A percentile compares a stretch with the other conserved stretches of the same genome.
These are phyloP conservation scores for Nakazawaea ishiwadae DNA, from an alignment of 805 yeast genomes.

Conservation along the genomic window DNA sequence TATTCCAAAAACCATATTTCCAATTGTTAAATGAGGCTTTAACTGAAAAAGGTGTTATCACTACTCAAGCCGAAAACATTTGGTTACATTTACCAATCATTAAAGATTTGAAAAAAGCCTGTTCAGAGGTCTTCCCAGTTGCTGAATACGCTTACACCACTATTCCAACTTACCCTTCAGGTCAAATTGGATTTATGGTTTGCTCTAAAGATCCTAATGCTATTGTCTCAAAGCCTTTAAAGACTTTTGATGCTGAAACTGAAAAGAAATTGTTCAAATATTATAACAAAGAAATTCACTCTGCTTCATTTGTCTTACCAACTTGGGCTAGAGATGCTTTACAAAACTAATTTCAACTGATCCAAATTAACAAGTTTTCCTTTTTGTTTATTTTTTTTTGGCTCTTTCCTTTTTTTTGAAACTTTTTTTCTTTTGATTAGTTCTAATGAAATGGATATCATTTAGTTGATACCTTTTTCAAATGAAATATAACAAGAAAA, in stretches of 20 bases:
- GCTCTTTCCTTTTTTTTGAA: conserved; percentile 12
- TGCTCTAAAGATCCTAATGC: conserved; percentile 53
- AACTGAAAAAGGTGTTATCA: conserved; percentile 59
- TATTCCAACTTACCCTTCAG: conserved; percentile 86
- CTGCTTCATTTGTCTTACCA: conserved; percentile 73
- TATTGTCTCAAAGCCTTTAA: conserved; percentile 46
- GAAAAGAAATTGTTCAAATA: conserved; percentile 54
- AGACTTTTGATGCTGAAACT: conserved; percentile 36
- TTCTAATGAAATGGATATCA: background rate
- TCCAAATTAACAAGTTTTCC: conserved; percentile 6
- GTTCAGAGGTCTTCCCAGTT: conserved; percentile 50
- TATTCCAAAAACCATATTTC: conserved; percentile 77
- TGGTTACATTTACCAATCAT: conserved; percentile 65
- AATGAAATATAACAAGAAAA: conserved; percentile 4
- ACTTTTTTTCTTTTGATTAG: conserved; percentile 8
- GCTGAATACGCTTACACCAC: conserved; percentile 72
- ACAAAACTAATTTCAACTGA: background rate
- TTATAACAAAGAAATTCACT: conserved; percentile 63
- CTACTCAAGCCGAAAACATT: conserved; percentile 79
- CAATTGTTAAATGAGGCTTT: conserved; percentile 60
- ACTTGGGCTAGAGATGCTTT: conserved; percentile 59
- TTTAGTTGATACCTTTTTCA: background rate
- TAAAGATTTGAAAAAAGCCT: conserved; percentile 40
- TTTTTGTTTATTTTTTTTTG: conserved; percentile 11
- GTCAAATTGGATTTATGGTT: conserved; percentile 76